These are phyloP conservation scores for Hymenoscyphus fructigenus DNA, from an alignment of 2,329 filamentous ascomycete genomes.

Conservation along the genomic window DNA sequence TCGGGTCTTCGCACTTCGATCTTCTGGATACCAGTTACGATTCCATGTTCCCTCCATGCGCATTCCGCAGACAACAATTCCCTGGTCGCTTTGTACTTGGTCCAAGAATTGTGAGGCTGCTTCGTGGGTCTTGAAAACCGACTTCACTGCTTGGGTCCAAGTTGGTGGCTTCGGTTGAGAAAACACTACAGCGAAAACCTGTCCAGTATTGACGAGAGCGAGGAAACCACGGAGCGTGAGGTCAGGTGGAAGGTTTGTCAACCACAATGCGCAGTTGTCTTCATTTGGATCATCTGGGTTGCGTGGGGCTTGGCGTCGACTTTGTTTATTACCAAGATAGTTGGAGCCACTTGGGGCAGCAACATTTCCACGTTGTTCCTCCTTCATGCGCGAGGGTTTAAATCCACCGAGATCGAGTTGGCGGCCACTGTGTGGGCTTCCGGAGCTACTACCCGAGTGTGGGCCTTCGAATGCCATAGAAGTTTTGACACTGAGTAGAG, in stretches of 20 bases:
- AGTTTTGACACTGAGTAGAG: neutral
- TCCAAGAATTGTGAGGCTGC: conserved; percentile 6
- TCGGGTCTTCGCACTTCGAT: neutral
- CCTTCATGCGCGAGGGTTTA: conserved; percentile 11
- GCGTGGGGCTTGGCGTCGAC: neutral
- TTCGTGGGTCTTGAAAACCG: conserved; percentile 9
- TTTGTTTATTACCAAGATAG: conserved; percentile 10
- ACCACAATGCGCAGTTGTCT: conserved; percentile 12
- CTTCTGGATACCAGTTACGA: conserved; percentile 8
- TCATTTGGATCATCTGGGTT: neutral
- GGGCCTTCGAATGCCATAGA: neutral
- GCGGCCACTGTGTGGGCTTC: neutral
- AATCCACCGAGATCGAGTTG: conserved; percentile 5
- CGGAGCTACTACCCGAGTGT: neutral
- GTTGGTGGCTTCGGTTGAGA: neutral
- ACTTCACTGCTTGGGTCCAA: conserved; percentile 9
- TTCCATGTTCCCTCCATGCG: conserved; percentile 11
- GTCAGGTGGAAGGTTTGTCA: conserved; percentile 3
- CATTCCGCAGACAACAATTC: neutral
- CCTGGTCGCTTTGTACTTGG: neutral
- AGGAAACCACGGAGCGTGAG: neutral
- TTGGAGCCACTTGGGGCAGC: neutral
- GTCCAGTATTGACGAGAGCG: conserved; percentile 1
- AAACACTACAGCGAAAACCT: conserved; percentile 5
- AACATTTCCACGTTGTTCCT: conserved; percentile 6